Base-by-base conservation (phyloP, 2,329 filamentous ascomycete species). In the Apiospora sp. region DNA sequence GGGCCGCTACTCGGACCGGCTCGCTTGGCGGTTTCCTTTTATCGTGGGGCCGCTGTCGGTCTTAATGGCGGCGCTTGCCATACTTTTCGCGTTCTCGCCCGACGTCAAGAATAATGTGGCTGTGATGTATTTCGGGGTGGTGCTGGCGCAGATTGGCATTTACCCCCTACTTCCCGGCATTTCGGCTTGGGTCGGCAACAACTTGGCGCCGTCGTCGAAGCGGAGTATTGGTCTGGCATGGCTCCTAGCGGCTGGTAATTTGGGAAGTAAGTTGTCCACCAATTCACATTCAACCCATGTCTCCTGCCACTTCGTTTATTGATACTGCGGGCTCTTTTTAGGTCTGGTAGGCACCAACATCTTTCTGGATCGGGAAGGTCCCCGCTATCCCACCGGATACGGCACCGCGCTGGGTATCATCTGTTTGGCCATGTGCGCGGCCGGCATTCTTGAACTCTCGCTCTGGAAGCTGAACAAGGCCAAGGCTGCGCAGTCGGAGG, bases 331-430 rank as follows among this genome's bases (percentile, higher is more conserved):
- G 13, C 43, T 44, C 43, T 14, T 13, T 48, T 22, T 6, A 61
- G 83, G 84, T 7, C 80, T 85, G 19, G 77, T 86, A 12, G 84
- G 84, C 0, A 81, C 79, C 30, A 83, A 81, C 70, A 83, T 84
- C 72, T 84, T 81, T 73, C 76, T 83, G 13, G 82, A 82, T 19
- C 72, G 72, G 6, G 81, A 84, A 69, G 75, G 73, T 8, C 81
- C 82, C 0, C 75, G 74, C 16, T 84, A 83, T 67, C 75, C 76
- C n/a, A 82, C 81, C 0, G 82, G 82, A 0, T 83, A 80, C 46
- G 81, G 81, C 0, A 75, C 81, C 1, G 78, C 77, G 1, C 69
- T 83, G 58, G 81, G 80, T 1, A 80, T 84, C 71, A 80, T 76
- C 7, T 74, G 72, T 0, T 75, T 74, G 16, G 80, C 79, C 0